Base-by-base conservation (phyloP, 148 eudicot genomes). In the Fagopyrum tataricum region DNA sequence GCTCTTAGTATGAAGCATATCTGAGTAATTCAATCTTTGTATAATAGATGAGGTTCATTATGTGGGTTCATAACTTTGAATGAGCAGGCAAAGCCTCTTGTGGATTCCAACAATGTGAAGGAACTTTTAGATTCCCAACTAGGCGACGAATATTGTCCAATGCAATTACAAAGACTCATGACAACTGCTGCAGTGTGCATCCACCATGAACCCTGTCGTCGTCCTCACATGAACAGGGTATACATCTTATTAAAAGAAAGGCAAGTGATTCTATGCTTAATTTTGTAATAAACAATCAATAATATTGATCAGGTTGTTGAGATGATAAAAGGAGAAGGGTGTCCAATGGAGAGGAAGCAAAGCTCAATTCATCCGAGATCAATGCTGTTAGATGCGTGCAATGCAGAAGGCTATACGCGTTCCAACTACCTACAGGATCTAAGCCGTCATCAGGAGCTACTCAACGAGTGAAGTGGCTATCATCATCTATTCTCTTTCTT, bases 181-280 rank as follows among this genome's bases (percentile, higher is more conserved):
- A 77, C 58, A 12, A 76, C 89, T 71, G 88, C 91, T 23, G 71
- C 86, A 53, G 51, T 77, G 14, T 87, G 91, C 83, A 42, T 87
- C 48, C 87, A 85, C 75, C 87, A 87, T 84, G 51, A 80, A 70
- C 88, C 91, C 13, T 48, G 49, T 48, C 47, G 73, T 24, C 87
- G 91, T 43, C 91, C 91, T 12, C 72, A 67, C 84, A 87, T 87
- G 91, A 71, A 51, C 9, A 70, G 78, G 82, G 91, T 85, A 81
- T 7, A 6, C 1, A 7, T 26, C 41, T 61, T 17, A 24, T 61
- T 17, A 61, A 53, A 53, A 12, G 23, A 9, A 53, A 61, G 40
- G 40, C 67, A 61, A 4, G 4, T 26, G 15, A 10, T 61, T 26
- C 39, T 61, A 31, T 10, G 40, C 5, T 5, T 24, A 24, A 23